Evolutionary conservation across 1,284 basidiomycete genomes (phyloP).

Genomic region (Anthracocystis panici-leucophaei): DNA sequence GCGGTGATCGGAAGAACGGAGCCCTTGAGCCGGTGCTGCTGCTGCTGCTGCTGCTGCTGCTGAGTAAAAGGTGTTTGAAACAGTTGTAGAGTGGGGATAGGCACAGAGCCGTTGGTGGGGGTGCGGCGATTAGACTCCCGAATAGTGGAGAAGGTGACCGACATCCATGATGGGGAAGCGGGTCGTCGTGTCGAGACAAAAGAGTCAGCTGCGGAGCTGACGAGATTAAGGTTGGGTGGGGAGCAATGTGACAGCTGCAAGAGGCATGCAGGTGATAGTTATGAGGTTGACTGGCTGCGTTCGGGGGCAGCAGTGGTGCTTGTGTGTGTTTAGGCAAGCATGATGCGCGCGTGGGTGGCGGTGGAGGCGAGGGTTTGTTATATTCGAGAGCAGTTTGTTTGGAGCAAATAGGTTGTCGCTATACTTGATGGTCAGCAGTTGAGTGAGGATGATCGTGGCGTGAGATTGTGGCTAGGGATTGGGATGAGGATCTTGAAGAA

Average conservation of each 20-base stretch:
- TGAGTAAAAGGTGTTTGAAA: not conserved
- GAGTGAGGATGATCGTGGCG: too few species aligned
- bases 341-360: conserved; percentile 7
- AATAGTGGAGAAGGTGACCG: conserved; percentile 30
- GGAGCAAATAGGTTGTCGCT: too few species aligned
- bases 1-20: conserved; percentile 6
- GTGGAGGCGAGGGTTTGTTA: conserved; percentile 1
- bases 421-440: too few species aligned
- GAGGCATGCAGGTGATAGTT: conserved; percentile 11
- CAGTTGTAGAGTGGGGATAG: not conserved
- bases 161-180: conserved; percentile 48
- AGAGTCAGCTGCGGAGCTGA: conserved; percentile 15
- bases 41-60: not conserved
- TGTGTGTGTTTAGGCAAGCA: conserved; percentile 30
- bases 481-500: too few species aligned
- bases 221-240: conserved; percentile 16
- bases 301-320: not conserved
- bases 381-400: not conserved
- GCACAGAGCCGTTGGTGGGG: conserved; percentile 10
- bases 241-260: conserved; percentile 23
- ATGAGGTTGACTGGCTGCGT: conserved; percentile 11
- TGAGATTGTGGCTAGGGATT: too few species aligned
- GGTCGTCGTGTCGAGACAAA: conserved; percentile 9
- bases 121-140: conserved; percentile 33
- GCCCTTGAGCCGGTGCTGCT: not conserved